phyloP scores from a whole-genome alignment of 208 protist genomes.

The Crithidia sp. region DNA sequence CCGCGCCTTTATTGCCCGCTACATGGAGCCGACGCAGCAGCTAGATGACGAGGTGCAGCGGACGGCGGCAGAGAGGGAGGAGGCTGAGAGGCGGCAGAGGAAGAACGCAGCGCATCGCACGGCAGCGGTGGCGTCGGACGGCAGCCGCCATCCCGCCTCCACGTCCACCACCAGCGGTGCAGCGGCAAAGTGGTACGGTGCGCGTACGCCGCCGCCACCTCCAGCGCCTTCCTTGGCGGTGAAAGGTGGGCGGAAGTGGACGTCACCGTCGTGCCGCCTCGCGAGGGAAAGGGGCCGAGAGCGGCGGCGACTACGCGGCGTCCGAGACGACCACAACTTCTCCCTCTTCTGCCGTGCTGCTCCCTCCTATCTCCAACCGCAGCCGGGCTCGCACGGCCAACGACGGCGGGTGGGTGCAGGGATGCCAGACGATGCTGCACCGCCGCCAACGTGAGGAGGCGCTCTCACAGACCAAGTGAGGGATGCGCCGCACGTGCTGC shows the following conservation, averaged over 20 bases:
- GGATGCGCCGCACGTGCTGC: neutral
- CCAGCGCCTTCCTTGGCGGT: neutral
- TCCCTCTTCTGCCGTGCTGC: neutral
- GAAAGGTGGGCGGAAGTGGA: too few species aligned
- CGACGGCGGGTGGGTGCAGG: constrained; percentile 7
- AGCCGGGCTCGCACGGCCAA: neutral
- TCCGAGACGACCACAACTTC: neutral
- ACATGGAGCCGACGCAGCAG: constrained; percentile 46
- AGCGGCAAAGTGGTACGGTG: constrained; percentile 15
- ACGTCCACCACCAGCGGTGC: neutral
- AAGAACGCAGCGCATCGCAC: neutral
- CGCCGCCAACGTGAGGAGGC: constrained; percentile 8
- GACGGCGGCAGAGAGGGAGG: neutral
- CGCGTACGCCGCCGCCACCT: constrained; percentile 3
- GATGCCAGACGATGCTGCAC: constrained; percentile 27
- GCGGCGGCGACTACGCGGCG: neutral
- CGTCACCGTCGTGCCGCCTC: neutral
- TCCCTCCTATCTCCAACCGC: neutral
- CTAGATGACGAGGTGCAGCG: neutral
- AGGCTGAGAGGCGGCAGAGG: neutral
- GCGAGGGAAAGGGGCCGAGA: neutral
- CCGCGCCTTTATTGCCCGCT: constrained; percentile 77
- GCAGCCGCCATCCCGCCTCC: neutral
- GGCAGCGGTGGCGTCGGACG: too few species aligned
- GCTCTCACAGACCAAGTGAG: constrained; percentile 9